These are phyloP conservation scores for Erysimum cheiri DNA, from an alignment of 441 rosid genomes.

Conservation along the genomic window DNA sequence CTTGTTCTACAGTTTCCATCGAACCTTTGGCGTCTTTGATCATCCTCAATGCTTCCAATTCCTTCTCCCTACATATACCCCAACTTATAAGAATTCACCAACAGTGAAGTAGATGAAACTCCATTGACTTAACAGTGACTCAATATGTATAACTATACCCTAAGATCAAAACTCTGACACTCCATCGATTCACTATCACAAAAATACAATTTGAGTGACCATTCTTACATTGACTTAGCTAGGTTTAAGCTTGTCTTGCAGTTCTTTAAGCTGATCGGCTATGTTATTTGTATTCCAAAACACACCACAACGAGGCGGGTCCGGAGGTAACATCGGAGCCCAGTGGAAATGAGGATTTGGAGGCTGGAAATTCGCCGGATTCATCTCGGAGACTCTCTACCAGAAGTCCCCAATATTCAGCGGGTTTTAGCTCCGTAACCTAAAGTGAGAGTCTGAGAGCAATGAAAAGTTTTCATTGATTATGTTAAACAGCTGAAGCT, in stretches of 20 bases:
- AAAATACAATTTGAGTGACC: background rate
- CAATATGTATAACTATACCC: background rate
- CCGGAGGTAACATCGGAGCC: slow-evolving; percentile 69
- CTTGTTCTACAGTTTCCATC: too few relatives aligned
- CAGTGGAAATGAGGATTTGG: slow-evolving; percentile 50
- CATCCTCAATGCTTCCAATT: too few relatives aligned
- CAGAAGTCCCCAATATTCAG: background rate
- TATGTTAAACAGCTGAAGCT: too few relatives aligned
- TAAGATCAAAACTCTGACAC: background rate
- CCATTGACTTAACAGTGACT: background rate
- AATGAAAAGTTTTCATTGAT: too few relatives aligned
- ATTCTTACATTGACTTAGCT: slow-evolving; percentile 70
- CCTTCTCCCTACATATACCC: too few relatives aligned
- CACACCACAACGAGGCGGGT: slow-evolving; percentile 59
- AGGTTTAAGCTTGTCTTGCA: slow-evolving; percentile 65
- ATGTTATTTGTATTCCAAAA: slow-evolving; percentile 66
- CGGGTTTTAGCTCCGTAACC: slow-evolving; percentile 1
- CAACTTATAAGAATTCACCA: too few relatives aligned
- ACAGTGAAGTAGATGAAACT: background rate
- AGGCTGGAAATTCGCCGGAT: slow-evolving; percentile 45
- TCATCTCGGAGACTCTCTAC: slow-evolving; percentile 22
- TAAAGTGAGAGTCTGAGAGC: background rate
- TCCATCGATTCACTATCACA: slow-evolving; percentile 14
- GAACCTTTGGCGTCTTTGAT: too few relatives aligned
- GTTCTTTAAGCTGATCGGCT: slow-evolving; percentile 53